These are phyloP conservation scores for Ganoderma lingzhi DNA, from an alignment of 1,284 basidiomycete species.

Conservation along the genomic window DNA sequence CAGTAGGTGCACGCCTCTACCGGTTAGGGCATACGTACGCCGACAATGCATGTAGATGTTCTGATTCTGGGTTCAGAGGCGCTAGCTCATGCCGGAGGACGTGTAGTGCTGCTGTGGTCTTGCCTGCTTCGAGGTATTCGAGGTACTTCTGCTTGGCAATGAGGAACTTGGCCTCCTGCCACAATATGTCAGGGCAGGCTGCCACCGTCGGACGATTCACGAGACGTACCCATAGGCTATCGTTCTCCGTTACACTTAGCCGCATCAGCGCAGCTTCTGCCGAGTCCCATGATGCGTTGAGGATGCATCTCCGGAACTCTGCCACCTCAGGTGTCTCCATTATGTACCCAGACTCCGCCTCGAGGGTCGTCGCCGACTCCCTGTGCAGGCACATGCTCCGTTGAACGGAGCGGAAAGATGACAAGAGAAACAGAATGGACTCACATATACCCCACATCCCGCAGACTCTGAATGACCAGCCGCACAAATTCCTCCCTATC, in stretches of 20 bases:
- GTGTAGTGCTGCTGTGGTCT: slow-evolving; percentile 84
- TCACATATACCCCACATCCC: slow-evolving; percentile 93
- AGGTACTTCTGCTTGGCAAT: slow-evolving; percentile 97
- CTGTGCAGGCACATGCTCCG: slow-evolving; percentile 50
- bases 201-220: slow-evolving; percentile 21
- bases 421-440: slow-evolving; percentile 46
- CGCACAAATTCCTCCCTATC: slow-evolving; percentile 93
- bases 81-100: slow-evolving; percentile 91
- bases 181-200: slow-evolving; percentile 29
- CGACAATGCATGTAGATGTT: slow-evolving; percentile 85
- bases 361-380: slow-evolving; percentile 87
- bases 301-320: slow-evolving; percentile 84
- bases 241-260: slow-evolving; percentile 73
- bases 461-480: slow-evolving; percentile 88
- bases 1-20: not conserved
- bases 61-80: slow-evolving; percentile 77
- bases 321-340: slow-evolving; percentile 85
- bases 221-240: slow-evolving; percentile 67
- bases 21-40: slow-evolving; percentile 56
- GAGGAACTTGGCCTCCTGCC: slow-evolving; percentile 84
- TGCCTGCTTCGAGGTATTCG: slow-evolving; percentile 88
- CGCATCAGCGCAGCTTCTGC: slow-evolving; percentile 78
- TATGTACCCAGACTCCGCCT: slow-evolving; percentile 92
- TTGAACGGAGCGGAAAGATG: slow-evolving; percentile 22
- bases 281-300: slow-evolving; percentile 86